A percentile compares a stretch with the other conserved stretches of the same genome.
phyloP scores from a whole-genome alignment of 2,329 filamentous ascomycete species.

The Chrysosporium queenslandicum region DNA sequence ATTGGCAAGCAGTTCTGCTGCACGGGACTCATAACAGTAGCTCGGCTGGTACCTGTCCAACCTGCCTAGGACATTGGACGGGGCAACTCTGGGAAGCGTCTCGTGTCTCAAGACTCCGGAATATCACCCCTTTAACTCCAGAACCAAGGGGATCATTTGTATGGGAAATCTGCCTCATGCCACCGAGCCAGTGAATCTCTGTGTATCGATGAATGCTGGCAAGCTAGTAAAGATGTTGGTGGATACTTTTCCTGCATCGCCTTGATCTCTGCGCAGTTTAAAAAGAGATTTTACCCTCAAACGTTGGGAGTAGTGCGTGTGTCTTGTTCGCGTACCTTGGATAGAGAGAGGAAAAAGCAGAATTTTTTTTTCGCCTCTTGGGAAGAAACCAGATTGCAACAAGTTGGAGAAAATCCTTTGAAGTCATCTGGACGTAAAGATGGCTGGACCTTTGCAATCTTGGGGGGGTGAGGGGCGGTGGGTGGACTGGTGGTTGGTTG shows the following conservation, averaged over 20 bases:
- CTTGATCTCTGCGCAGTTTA: not conserved
- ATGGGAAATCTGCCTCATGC: too few relatives aligned
- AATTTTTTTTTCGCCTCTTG: constrained; percentile 1
- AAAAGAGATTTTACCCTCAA: not conserved
- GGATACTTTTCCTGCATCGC: not conserved
- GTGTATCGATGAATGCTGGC: too few relatives aligned
- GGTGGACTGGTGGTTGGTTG: not conserved
- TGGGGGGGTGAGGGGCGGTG: not conserved
- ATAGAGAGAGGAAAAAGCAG: not conserved
- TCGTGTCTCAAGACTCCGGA: not conserved
- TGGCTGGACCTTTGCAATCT: not conserved
- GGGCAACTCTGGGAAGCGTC: not conserved
- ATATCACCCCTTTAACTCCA: not conserved
- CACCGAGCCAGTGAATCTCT: too few relatives aligned
- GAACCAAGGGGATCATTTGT: too few relatives aligned
- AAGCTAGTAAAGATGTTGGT: not conserved
- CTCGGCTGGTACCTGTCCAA: too few relatives aligned
- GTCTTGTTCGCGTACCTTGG: not conserved
- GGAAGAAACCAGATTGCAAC: constrained; percentile 1
- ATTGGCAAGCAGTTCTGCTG: not conserved
- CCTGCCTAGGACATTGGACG: not conserved
- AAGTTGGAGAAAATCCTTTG: not conserved
- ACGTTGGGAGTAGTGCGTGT: not conserved
- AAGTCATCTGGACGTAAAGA: constrained; percentile 1
- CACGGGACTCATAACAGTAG: too few relatives aligned